These are phyloP conservation scores for Solanum lignicaule DNA, from an alignment of 257 asterid species.

Conservation along the genomic window DNA sequence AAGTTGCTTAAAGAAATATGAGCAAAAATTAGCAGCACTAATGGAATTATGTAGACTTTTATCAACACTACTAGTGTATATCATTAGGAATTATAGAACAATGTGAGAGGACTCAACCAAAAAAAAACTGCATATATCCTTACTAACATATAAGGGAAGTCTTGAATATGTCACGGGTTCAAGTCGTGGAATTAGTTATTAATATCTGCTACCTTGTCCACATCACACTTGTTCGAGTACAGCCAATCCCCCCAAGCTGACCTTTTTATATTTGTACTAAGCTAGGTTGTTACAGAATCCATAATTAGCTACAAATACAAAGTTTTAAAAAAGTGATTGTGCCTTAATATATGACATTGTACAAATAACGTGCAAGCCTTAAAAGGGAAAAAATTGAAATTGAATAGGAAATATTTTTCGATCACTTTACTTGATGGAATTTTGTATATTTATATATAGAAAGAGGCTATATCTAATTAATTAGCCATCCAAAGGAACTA, in stretches of 20 bases:
- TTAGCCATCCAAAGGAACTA: background rate
- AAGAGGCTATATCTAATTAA: background rate
- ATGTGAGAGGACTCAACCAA: background rate
- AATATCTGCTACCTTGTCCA: background rate
- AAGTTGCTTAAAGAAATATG: background rate
- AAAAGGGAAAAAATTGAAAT: background rate
- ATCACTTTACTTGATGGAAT: background rate
- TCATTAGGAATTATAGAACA: background rate
- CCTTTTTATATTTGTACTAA: background rate
- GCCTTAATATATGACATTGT: background rate
- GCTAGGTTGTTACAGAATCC: background rate
- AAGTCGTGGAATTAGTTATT: background rate
- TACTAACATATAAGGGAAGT: background rate
- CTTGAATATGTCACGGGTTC: too few relatives aligned
- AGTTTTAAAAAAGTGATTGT: background rate
- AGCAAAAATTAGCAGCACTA: background rate
- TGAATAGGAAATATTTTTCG: background rate
- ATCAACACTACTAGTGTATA: background rate
- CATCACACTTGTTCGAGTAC: background rate
- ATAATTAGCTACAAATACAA: background rate
- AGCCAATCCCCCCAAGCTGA: background rate
- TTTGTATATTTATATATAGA: background rate
- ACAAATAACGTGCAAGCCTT: background rate
- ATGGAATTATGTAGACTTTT: background rate
- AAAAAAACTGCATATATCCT: background rate